A percentile compares a stretch with the other conserved stretches of the same genome.
Evolutionary conservation across 2,329 filamentous ascomycete species (phyloP).

Genomic region (Herpotrichia juniperi): DNA sequence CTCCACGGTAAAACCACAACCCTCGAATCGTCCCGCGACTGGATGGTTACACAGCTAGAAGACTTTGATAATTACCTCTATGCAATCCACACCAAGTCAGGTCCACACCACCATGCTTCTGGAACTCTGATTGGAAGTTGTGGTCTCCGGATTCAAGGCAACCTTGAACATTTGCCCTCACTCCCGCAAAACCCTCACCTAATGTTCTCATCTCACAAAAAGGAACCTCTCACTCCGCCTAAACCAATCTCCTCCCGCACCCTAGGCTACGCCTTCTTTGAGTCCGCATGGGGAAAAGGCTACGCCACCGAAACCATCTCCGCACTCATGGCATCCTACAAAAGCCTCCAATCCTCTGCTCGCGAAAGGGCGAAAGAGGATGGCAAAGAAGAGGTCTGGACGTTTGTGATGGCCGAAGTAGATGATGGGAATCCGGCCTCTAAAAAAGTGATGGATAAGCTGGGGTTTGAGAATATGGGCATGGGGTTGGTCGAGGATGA

Average conservation of each 20-base stretch:
- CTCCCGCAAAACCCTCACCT: not conserved
- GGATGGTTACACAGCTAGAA: slow-evolving; percentile 22
- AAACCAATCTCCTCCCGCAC: slow-evolving; percentile 17
- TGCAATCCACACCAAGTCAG: not conserved
- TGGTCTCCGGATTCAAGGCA: not conserved
- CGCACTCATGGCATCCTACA: slow-evolving; percentile 24
- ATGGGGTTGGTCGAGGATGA: slow-evolving; percentile 19
- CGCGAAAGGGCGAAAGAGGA: no score
- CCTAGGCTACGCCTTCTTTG: slow-evolving; percentile 31
- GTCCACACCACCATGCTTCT: not conserved
- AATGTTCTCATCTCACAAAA: no score
- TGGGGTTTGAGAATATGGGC: slow-evolving; percentile 31
- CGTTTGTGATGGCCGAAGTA: slow-evolving; percentile 28
- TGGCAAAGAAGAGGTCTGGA: no score
- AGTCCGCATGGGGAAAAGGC: slow-evolving; percentile 26
- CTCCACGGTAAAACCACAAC: slow-evolving; percentile 25
- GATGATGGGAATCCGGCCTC: slow-evolving; percentile 28
- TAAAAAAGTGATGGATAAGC: slow-evolving; percentile 27
- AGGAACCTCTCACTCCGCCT: not conserved
- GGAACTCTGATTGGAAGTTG: not conserved
- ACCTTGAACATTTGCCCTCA: not conserved
- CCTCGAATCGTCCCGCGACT: slow-evolving; percentile 21
- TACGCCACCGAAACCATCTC: slow-evolving; percentile 34
- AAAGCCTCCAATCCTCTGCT: no score
- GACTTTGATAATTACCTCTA: slow-evolving; percentile 2